phyloP scores from a whole-genome alignment of 345 rosid genomes.

The Populus davidiana region DNA sequence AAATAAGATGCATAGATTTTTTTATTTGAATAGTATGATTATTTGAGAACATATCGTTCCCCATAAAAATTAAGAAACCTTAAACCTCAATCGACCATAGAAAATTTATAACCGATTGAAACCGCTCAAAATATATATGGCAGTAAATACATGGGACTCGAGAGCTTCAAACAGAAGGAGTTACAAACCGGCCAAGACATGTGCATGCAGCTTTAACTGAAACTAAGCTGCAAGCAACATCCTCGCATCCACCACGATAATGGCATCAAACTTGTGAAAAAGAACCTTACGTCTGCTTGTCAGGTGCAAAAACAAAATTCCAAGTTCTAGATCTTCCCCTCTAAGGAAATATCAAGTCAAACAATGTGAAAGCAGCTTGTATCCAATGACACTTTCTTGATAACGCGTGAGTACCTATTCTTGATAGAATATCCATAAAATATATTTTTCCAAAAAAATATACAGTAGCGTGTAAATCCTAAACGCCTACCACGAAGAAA shows the following conservation, averaged over 20 bases:
- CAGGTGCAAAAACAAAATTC: background rate
- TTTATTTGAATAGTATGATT: too few relatives aligned
- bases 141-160: too few relatives aligned
- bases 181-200: too few relatives aligned
- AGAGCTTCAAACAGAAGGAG: too few relatives aligned
- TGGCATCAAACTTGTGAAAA: background rate
- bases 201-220: too few relatives aligned
- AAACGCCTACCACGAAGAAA: constrained; percentile 4
- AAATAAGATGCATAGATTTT: too few relatives aligned
- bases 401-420: background rate
- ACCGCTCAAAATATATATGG: too few relatives aligned
- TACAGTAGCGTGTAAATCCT: constrained; percentile 10
- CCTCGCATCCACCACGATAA: background rate
- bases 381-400: background rate
- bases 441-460: background rate
- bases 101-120: too few relatives aligned
- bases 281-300: background rate
- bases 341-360: background rate
- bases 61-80: too few relatives aligned
- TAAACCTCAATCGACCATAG: too few relatives aligned
- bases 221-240: background rate
- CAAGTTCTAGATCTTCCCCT: constrained; percentile 16
- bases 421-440: background rate
- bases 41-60: too few relatives aligned
- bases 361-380: background rate